Evolutionary conservation across 768 basidiomycete genomes (phyloP).

Genomic region (Agrocybe praecox): DNA sequence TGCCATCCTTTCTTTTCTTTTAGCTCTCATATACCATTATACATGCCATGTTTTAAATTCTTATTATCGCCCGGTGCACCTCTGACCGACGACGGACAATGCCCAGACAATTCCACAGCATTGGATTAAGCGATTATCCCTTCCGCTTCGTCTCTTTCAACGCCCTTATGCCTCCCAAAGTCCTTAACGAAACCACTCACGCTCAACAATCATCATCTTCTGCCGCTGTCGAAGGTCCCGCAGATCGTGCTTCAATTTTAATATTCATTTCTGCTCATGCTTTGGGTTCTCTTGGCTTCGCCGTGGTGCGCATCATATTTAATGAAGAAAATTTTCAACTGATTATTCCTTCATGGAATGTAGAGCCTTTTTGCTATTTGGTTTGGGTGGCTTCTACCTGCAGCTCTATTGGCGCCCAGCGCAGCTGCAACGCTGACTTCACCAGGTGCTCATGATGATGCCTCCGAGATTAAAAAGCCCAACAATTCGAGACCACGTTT

Average conservation of each 20-base stretch:
- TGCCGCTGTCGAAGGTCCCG: constrained; percentile 7
- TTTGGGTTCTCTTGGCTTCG: constrained; percentile 36
- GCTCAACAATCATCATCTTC: constrained; percentile 2
- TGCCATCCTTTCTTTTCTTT: constrained; percentile 21
- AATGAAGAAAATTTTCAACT: constrained; percentile 1
- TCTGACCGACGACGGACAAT: constrained; percentile 9
- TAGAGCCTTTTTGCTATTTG: constrained; percentile 48
- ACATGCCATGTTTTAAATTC: constrained; percentile 5
- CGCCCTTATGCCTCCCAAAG: constrained; percentile 19
- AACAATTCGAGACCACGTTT: constrained; percentile 6
- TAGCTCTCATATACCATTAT: constrained; percentile 14
- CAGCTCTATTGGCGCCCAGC: constrained; percentile 9
- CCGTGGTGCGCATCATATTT: constrained; percentile 33
- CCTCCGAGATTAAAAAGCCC: constrained; percentile 12
- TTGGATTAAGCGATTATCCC: constrained; percentile 10
- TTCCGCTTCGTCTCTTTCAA: constrained; percentile 6
- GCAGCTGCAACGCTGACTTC: constrained; percentile 2
- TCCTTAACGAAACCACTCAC: constrained; percentile 11
- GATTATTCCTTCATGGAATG: constrained; percentile 2
- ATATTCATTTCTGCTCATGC: constrained; percentile 36
- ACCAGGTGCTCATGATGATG: background rate
- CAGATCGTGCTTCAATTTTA: constrained; percentile 22
- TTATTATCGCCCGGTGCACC: constrained; percentile 6
- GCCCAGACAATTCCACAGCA: constrained; percentile 9
- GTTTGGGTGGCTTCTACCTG: constrained; percentile 41